Percentiles rank a stretch among this genome's conserved stretches.
Conservation (phyloP, 2,329 filamentous ascomycete species). For the Exophiala sideris region DNA sequence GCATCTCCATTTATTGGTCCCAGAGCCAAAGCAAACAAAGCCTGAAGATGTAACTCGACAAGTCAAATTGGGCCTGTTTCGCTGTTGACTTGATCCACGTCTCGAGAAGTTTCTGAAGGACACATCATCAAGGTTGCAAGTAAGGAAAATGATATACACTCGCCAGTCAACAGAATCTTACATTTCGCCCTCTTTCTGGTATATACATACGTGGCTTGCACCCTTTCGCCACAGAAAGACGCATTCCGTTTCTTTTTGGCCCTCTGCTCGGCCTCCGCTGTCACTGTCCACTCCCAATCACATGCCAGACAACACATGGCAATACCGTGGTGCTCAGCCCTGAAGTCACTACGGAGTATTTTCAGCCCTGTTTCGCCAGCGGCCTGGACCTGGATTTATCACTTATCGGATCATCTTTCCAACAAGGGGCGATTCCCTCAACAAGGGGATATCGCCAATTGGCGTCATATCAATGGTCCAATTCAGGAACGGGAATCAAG, state of each 20-base stretch:
- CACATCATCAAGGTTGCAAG: background rate
- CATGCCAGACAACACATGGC: background rate
- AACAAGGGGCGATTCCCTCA: background rate
- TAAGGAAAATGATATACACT: no score
- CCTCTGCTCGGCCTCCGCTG: background rate
- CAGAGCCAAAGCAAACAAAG: background rate
- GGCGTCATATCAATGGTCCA: background rate
- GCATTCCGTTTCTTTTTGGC: background rate
- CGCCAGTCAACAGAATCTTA: background rate
- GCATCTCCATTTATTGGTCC: no score
- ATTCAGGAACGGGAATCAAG: background rate
- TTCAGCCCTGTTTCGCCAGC: background rate
- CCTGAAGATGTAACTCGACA: background rate
- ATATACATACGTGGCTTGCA: background rate
- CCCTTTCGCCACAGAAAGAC: background rate
- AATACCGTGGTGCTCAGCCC: background rate
- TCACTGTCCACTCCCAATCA: background rate
- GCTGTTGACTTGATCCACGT: background rate
- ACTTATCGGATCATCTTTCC: background rate
- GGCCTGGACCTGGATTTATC: background rate
- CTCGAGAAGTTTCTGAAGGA: background rate
- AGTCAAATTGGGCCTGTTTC: background rate
- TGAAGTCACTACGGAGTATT: background rate
- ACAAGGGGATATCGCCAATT: slow-evolving; percentile 1
- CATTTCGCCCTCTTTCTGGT: background rate